Evolutionary conservation across 2,329 filamentous ascomycete species (phyloP), one percentile per base, ranked within the genome.

Genomic region (Dactylonectria estremocensis): DNA sequence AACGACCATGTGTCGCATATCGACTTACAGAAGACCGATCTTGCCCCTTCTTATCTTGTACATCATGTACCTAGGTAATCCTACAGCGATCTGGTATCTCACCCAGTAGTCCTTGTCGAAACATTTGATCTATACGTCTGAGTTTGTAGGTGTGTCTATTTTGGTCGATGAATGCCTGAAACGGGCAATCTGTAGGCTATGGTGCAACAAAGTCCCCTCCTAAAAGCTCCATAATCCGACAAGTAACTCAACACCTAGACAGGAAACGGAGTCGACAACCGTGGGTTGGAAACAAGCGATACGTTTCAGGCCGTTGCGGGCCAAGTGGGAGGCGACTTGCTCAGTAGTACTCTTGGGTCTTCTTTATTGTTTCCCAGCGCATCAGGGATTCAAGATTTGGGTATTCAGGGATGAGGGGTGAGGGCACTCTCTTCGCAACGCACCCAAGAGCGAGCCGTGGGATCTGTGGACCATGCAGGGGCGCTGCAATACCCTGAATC

Each of bases 391-490:
- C 46, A 69, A 28, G 64, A 68, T 56, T 63, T 37, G 31, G 61
- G 68, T 56, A 52, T 54, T 56, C 22, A 18, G 43, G 54, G 20
- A 35, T 33, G 52, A 59, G 40, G 62, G 49, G 59, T 31, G 40
- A 48, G 55, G 37, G 48, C 22, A 28, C 53, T 64, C 46, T 45
- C 11, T 7, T 18, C 31, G 20, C 35, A 28, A 16, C 20, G 52
- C 9, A 28, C 4, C 24, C 24, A 28, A 49, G 24, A 56, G 43
- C 33, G 24, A 46, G 24, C 28, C 40, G 48, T 22, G 58, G 61
- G 61, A 69, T 73, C 63, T 64, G 55, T 63, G 55, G 45, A 54
- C 64, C 24, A 68, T 61, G 67, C 61, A 61, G 58, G 40, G 50
- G 50, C 24, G 24, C 43, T 28, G 20, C 28, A 50, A 35, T 28